Evolutionary conservation across 768 basidiomycete genomes (phyloP).

Genomic region (Termitomyces sp.): DNA sequence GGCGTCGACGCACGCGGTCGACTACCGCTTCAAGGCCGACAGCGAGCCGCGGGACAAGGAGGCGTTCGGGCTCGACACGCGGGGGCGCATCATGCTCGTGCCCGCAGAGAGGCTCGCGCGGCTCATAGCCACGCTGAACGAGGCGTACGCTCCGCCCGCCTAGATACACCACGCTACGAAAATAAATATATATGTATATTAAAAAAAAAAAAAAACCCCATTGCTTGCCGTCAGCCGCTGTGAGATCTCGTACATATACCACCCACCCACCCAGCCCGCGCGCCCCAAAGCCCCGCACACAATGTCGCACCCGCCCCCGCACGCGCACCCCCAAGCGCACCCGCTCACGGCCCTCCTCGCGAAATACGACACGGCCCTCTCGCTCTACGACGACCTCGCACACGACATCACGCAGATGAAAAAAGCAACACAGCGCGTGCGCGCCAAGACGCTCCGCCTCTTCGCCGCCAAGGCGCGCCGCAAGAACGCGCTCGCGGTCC

Average conservation of each 20-base stretch:
- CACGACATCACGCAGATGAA: conserved; percentile 3
- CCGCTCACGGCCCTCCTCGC: neutral
- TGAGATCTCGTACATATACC: too few species aligned
- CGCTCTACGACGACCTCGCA: conserved; percentile 5
- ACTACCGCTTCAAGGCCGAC: conserved; percentile 44
- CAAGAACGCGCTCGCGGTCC: conserved; percentile 3
- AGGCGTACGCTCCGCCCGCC: conserved; percentile 12
- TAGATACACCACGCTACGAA: too few species aligned
- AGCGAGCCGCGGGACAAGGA: conserved; percentile 53
- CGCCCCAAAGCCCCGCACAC: too few species aligned
- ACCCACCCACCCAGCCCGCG: too few species aligned
- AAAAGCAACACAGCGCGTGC: conserved; percentile 4
- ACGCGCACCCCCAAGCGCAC: neutral
- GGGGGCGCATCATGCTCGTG: conserved; percentile 62
- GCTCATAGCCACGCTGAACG: conserved; percentile 33
- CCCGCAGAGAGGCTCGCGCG: conserved; percentile 34
- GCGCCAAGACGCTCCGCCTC: conserved; percentile 6
- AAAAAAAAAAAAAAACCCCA: too few species aligned
- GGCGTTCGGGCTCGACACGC: conserved; percentile 66
- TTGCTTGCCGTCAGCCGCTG: too few species aligned
- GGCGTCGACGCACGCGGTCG: conserved; percentile 21
- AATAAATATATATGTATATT: too few species aligned
- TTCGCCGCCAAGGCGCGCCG: conserved; percentile 2
- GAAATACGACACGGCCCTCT: conserved; percentile 6
- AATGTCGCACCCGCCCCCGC: too few species aligned